Evolutionary conservation across 139 green algal species (phyloP).

Genomic region (Chlorella sp.): DNA sequence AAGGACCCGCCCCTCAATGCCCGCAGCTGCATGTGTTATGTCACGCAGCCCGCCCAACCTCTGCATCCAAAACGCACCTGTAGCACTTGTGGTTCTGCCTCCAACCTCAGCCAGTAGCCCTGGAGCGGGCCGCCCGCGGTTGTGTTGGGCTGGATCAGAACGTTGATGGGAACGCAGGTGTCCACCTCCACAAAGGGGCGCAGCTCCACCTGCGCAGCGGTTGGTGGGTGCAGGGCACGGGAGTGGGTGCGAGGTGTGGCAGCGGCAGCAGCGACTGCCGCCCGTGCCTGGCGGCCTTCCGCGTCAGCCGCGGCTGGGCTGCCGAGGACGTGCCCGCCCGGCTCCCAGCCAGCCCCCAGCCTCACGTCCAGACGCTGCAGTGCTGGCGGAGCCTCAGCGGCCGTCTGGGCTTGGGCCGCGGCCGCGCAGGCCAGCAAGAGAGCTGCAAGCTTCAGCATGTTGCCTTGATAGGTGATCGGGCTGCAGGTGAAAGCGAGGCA

Average conservation of each 20-base stretch:
- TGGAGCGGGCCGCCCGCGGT: not conserved
- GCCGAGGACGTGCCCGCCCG: not conserved
- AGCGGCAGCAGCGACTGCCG: not conserved
- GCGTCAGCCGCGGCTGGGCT: not conserved
- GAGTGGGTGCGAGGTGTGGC: not conserved
- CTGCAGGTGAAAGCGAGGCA: not conserved
- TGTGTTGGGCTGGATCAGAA: slow-evolving; percentile 22
- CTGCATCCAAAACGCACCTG: no score
- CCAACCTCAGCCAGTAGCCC: not conserved
- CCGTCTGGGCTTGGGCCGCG: not conserved
- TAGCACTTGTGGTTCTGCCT: no score
- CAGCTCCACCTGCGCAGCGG: slow-evolving; percentile 3
- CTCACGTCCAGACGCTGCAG: not conserved
- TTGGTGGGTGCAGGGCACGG: not conserved
- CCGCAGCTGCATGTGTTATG: no score
- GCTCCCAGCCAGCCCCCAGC: not conserved
- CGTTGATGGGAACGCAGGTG: slow-evolving; percentile 28
- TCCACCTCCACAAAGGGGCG: slow-evolving; percentile 18
- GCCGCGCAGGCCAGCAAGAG: not conserved
- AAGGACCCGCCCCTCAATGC: no score
- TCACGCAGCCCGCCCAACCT: no score
- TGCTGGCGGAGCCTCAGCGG: not conserved
- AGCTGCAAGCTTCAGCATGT: not conserved
- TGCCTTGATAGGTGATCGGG: not conserved
- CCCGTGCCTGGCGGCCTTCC: not conserved